Base-by-base conservation (phyloP, 1,284 basidiomycete species). In the Boletellus deceptivus region DNA sequence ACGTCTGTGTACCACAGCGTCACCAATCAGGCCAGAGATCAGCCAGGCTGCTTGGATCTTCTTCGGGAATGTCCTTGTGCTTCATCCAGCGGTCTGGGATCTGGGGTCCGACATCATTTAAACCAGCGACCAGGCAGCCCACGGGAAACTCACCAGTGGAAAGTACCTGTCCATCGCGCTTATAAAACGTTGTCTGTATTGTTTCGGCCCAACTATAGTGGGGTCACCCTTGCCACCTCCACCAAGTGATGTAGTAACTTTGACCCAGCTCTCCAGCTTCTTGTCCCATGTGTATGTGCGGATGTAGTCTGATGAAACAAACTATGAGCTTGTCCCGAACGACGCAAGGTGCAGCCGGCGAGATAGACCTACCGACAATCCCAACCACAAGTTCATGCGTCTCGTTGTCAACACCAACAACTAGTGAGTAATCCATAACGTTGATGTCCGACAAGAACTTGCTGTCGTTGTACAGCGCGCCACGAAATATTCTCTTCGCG, bases 381-480 rank as follows among this genome's bases (percentile, higher is more conserved):
- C 97, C 96, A 36, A 97, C 84, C 14, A 98, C 93, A 14, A 95
- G 75, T 65, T 95, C 90, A 52, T 90, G 87, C 56, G 82, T 87
- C 46, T 78, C 74, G 55, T 82, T 84, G 66, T 97, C 94, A 14
- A 99, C 89, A 16, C 96, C 97, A 22, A 95, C 93, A 37, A 99
- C 88, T 16, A 99, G 75, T 18, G 95, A 98, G 70, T 99, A 99
- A 71, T 99, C 97, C 97, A 99, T 99, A 49, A 98, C 93, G 65
- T 98, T 97, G 58, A 98, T 87, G 57, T 95, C 93, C 10, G 91
- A 89, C 42, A 99, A 73, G 72, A 99, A 99, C 70, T 84, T 86
- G 76, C 87, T 93, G 68, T 99, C 97, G 64, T 97, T 98, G 75
- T 84, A 93, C 38, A 99, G 75, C 16, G 95, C 90, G 14, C 91